These are phyloP conservation scores for Cyclostephanos tholiformis DNA, from an alignment of 108 stramenopile genomes.

Conservation along the genomic window DNA sequence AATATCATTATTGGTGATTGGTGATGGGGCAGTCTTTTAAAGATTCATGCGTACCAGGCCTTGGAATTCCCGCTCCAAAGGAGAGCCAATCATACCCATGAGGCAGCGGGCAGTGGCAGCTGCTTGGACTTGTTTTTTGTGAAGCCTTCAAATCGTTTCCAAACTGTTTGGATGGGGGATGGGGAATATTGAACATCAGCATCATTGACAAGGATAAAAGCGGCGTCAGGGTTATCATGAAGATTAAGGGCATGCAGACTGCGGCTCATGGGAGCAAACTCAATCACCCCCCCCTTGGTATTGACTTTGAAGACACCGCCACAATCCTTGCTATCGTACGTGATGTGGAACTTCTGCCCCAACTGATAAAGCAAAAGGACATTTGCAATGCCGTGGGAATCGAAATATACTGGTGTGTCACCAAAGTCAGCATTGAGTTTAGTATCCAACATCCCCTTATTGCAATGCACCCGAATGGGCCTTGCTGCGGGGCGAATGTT, in stretches of 20 bases:
- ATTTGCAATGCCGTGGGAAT: conserved; percentile 47
- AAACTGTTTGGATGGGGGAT: neutral
- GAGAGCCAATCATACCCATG: conserved; percentile 9
- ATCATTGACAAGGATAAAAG: neutral
- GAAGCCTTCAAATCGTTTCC: neutral
- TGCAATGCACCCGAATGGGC: no score
- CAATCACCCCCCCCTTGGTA: neutral
- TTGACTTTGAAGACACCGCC: no score
- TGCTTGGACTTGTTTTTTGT: conserved; percentile 6
- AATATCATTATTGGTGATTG: conserved; percentile 31
- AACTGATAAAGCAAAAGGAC: conserved; percentile 38
- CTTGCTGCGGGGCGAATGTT: no score
- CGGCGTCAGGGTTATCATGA: neutral
- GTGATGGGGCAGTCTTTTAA: conserved; percentile 48
- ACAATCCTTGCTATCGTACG: conserved; percentile 23
- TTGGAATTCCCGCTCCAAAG: neutral
- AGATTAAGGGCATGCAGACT: neutral
- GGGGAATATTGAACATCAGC: neutral
- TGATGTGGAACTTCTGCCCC: conserved; percentile 2
- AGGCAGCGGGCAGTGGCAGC: conserved; percentile 2
- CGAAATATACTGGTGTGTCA: conserved; percentile 31
- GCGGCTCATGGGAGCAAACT: neutral
- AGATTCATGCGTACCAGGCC: conserved; percentile 15
- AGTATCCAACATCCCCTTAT: no score
- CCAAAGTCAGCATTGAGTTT: no score